These are phyloP conservation scores for Cercospora canescens DNA, from an alignment of 2,329 filamentous ascomycete genomes.

Conservation along the genomic window DNA sequence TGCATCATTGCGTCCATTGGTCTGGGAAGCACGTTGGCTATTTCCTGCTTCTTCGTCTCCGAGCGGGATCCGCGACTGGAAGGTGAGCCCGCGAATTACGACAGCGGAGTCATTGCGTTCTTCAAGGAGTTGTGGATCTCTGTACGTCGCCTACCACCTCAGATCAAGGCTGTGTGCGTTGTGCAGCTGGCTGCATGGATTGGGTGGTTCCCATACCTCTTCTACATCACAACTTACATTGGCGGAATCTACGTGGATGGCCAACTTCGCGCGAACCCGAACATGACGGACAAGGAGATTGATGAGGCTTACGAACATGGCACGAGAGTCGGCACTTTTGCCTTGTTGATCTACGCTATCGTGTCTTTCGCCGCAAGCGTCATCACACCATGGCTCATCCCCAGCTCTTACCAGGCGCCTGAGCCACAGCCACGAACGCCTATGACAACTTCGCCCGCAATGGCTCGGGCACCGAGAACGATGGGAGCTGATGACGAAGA, in stretches of 20 bases:
- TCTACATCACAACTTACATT: slow-evolving; percentile 92
- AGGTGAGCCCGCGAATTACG: slow-evolving; percentile 59
- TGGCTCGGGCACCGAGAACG: slow-evolving; percentile 21
- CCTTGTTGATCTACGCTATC: slow-evolving; percentile 83
- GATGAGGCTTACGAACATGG: slow-evolving; percentile 79
- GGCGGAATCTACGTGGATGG: slow-evolving; percentile 91
- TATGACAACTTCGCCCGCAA: slow-evolving; percentile 39
- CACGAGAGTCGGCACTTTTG: slow-evolving; percentile 85
- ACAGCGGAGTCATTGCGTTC: slow-evolving; percentile 71
- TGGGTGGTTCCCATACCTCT: slow-evolving; percentile 95
- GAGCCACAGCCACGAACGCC: slow-evolving; percentile 39
- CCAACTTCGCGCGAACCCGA: slow-evolving; percentile 71
- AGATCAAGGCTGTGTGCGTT: slow-evolving; percentile 90
- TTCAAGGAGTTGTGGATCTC: slow-evolving; percentile 77
- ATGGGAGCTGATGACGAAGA: background rate
- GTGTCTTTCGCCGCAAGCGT: slow-evolving; percentile 81
- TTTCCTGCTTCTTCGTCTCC: slow-evolving; percentile 68
- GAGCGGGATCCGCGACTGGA: slow-evolving; percentile 81
- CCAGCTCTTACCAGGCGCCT: slow-evolving; percentile 68
- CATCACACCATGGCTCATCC: slow-evolving; percentile 80
- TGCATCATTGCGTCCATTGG: slow-evolving; percentile 80
- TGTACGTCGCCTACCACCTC: slow-evolving; percentile 74
- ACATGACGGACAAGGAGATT: slow-evolving; percentile 74
- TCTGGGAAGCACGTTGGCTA: slow-evolving; percentile 66
- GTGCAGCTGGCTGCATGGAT: slow-evolving; percentile 97